Conservation (phyloP, 1,139 yeast species). For the Taphrina betulina region DNA sequence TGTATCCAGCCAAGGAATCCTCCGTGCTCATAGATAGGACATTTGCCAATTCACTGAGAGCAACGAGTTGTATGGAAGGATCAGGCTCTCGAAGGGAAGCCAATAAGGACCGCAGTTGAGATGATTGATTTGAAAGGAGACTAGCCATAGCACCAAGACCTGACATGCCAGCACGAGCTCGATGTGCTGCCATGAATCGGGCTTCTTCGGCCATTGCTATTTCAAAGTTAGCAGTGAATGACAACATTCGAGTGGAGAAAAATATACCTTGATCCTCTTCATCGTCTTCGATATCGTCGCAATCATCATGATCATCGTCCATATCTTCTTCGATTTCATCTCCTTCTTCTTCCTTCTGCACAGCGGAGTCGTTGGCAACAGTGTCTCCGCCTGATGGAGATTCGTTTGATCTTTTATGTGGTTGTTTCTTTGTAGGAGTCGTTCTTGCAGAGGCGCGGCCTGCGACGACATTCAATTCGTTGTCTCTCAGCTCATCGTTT, state of each 20-base stretch:
- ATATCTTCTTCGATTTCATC: constrained; percentile 35
- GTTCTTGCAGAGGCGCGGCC: neutral
- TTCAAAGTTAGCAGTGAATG: too few species aligned
- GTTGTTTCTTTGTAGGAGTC: neutral
- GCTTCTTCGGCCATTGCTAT: constrained; percentile 22
- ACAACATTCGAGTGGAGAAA: constrained; percentile 35
- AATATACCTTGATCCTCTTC: constrained; percentile 36
- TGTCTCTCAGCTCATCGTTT: constrained; percentile 17
- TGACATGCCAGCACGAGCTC: constrained; percentile 30
- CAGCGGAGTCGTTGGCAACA: constrained; percentile 33
- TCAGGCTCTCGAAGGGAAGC: constrained; percentile 46
- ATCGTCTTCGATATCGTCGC: constrained; percentile 38
- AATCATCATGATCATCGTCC: constrained; percentile 42
- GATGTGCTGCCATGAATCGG: constrained; percentile 9
- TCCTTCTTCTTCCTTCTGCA: constrained; percentile 23
- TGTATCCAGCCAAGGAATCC: constrained; percentile 43
- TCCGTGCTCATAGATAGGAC: constrained; percentile 46
- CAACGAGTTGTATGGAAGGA: constrained; percentile 49
- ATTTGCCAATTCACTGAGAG: constrained; percentile 47
- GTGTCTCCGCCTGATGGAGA: too few species aligned
- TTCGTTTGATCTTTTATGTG: neutral
- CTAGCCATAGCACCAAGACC: constrained; percentile 42
- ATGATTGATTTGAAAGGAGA: constrained; percentile 36
- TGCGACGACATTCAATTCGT: constrained; percentile 8
- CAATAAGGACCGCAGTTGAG: constrained; percentile 40